phyloP scores from a whole-genome alignment of 2,329 filamentous ascomycete genomes.

The Aspergillus persii region DNA sequence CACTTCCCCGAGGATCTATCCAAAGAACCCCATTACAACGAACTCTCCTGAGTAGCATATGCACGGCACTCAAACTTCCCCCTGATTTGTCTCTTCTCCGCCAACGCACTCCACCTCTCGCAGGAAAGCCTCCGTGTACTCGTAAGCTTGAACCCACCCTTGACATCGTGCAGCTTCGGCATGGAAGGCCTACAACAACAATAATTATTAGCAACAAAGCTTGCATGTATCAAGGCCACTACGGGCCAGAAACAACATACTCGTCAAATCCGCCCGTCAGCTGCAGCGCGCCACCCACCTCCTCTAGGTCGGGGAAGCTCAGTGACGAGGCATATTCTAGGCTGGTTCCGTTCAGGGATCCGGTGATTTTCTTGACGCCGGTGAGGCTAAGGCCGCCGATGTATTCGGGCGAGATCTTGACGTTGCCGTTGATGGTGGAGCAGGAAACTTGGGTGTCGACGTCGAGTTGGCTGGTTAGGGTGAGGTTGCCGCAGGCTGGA shows the following conservation, averaged over 20 bases:
- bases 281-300: background rate
- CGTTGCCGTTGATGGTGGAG: background rate
- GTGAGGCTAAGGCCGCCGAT: background rate
- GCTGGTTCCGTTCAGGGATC: background rate
- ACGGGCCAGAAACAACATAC: background rate
- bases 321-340: background rate
- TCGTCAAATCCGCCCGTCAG: background rate
- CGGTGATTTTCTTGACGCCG: background rate
- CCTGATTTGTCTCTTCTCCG: background rate
- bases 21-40: background rate
- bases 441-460: background rate
- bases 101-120: background rate
- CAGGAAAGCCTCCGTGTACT: background rate
- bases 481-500: background rate
- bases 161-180: background rate
- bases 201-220: background rate
- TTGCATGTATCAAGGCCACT: background rate
- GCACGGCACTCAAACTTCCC: background rate
- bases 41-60: background rate
- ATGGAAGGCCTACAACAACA: background rate
- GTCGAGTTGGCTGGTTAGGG: background rate
- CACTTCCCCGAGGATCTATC: background rate
- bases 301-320: background rate
- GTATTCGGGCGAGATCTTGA: background rate
- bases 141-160: background rate